phyloP scores from a whole-genome alignment of 2,329 filamentous ascomycete genomes.

The Fusarium heterosporum region DNA sequence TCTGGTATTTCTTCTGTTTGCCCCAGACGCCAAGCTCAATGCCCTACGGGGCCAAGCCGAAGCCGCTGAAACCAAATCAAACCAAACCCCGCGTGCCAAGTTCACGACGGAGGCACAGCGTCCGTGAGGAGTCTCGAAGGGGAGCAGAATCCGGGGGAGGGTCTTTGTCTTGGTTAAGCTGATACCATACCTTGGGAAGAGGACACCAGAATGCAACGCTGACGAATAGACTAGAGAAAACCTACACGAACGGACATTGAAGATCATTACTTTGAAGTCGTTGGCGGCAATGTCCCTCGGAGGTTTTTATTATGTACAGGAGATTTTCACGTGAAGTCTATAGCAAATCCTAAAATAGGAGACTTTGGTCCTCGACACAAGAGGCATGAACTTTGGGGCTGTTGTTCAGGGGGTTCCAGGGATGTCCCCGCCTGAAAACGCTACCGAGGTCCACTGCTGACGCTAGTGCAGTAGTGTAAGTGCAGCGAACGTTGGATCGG shows the following conservation, averaged over 20 bases:
- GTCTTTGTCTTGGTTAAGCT: slow-evolving; percentile 13
- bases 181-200: slow-evolving; percentile 18
- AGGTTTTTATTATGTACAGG: slow-evolving; percentile 10
- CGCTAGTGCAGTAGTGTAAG: not conserved
- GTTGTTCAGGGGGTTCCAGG: slow-evolving; percentile 21
- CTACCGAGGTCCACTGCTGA: no score
- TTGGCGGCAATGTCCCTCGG: slow-evolving; percentile 10
- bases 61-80: slow-evolving; percentile 5
- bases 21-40: slow-evolving; percentile 24
- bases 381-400: not conserved
- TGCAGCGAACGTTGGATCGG: not conserved
- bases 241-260: slow-evolving; percentile 9
- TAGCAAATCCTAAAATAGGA: slow-evolving; percentile 6
- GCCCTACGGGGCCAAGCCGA: no score
- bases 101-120: not conserved
- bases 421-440: not conserved
- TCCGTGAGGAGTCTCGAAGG: not conserved
- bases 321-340: not conserved
- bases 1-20: slow-evolving; percentile 1
- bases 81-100: slow-evolving; percentile 35
- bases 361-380: not conserved
- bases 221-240: slow-evolving; percentile 2
- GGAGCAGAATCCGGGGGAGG: slow-evolving; percentile 25
- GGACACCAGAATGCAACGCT: not conserved
- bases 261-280: slow-evolving; percentile 23